Base-by-base conservation (phyloP, 345 rosid species). In the Melastoma malabathricum region DNA sequence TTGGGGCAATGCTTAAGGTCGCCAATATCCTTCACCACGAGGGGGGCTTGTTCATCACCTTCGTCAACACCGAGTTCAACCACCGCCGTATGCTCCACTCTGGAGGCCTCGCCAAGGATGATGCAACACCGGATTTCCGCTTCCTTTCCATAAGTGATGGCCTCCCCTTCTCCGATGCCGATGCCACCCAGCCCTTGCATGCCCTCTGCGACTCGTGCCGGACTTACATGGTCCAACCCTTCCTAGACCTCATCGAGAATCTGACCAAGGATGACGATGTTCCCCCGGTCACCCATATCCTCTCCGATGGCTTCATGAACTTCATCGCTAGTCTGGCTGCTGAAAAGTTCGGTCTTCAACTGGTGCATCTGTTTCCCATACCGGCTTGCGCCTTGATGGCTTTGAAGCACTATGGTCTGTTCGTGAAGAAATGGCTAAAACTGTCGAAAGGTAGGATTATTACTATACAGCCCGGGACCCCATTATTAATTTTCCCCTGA, bases 11-110 rank as follows among this genome's bases (percentile, higher is more conserved):
- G 66, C 44, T 60, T 0, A 60, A 52, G 4, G 38, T 64, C 8
- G 66, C 60, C 15, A 60, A 69, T 38, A 60, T 60, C 44, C 67
- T 69, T 57, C 64, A 57, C 51, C 57, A 20, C 18, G 45, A 5
- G 4, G 69, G 63, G 3, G 53, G 64, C 48, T 47, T 50, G 60
- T 23, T 69, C 17, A 64, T 22, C 25, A 22, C 25, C 25, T 22
- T 22, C 25, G 25, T 22, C 25, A 4, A 22, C 25, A 22, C 25
- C 25, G 25, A 22, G 4, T 22, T 22, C 25, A 22, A 22, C 25
- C 25, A 22, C 25, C 25, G 25, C 25, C 74, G 31, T 68, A 54
- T 15, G 65, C 25, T 64, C n/a, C 43, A 63, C 65, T 22, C 29
- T 43, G 0, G 7, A 3, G 16, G 18, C 5, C 53, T 14, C 47